Evolutionary conservation across 2,329 filamentous ascomycete species (phyloP).

Genomic region (Botrytis paeoniae): DNA sequence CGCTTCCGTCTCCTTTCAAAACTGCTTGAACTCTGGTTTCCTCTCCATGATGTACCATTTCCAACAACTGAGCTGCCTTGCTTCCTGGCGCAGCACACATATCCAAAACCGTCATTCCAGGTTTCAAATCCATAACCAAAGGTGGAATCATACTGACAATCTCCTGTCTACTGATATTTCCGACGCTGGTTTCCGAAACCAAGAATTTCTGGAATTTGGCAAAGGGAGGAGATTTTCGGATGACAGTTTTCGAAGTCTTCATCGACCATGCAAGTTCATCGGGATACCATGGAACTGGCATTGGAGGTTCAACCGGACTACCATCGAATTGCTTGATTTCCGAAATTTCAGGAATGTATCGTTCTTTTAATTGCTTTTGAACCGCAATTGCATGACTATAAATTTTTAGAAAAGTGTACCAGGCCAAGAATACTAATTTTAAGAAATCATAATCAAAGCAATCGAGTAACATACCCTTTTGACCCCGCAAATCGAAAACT

Average conservation of each 20-base stretch:
- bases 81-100: conserved; percentile 96
- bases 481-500: conserved; percentile 97
- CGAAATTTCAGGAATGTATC: conserved; percentile 87
- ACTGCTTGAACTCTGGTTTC: conserved; percentile 76
- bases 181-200: conserved; percentile 93
- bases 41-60: conserved; percentile 90
- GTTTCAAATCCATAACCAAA: conserved; percentile 83
- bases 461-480: conserved; percentile 61
- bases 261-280: conserved; percentile 95
- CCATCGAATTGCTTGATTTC: conserved; percentile 82
- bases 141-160: conserved; percentile 99
- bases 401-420: conserved; percentile 15
- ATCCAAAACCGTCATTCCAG: conserved; percentile 90
- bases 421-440: conserved; percentile 12
- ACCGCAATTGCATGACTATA: conserved; percentile 87
- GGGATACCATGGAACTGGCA: conserved; percentile 86
- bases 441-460: background rate
- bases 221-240: conserved; percentile 91
- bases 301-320: conserved; percentile 74
- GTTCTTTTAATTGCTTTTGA: conserved; percentile 79
- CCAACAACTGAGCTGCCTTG: conserved; percentile 92
- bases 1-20: conserved; percentile 50
- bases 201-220: conserved; percentile 96
- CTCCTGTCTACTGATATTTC: conserved; percentile 96
- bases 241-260: conserved; percentile 95